Conservation (phyloP, 2,329 filamentous ascomycete genomes). For the Emericellopsis atlantica region DNA sequence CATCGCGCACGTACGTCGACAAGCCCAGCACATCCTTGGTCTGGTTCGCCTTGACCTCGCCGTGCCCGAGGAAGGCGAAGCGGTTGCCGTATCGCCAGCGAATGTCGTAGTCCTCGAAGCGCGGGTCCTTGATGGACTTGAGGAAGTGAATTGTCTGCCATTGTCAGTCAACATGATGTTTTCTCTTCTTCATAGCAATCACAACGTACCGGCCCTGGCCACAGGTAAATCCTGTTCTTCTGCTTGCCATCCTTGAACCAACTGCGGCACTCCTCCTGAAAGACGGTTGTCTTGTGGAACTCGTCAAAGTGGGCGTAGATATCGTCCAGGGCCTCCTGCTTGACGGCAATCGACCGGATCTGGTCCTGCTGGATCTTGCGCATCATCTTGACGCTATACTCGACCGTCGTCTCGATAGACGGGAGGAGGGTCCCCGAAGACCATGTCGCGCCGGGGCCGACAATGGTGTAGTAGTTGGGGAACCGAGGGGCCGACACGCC, state of each 20-base stretch:
- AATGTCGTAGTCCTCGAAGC: constrained; percentile 18
- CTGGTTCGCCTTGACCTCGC: constrained; percentile 28
- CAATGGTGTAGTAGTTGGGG: constrained; percentile 28
- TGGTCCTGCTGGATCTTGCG: constrained; percentile 21
- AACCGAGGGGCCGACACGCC: constrained; percentile 29
- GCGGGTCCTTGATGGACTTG: constrained; percentile 20
- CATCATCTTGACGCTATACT: constrained; percentile 24
- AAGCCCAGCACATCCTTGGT: constrained; percentile 24
- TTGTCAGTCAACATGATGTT: neutral
- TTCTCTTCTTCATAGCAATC: neutral
- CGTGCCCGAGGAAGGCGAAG: constrained; percentile 25
- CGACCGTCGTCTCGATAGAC: constrained; percentile 27
- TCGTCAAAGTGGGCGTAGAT: constrained; percentile 18
- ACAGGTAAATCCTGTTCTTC: constrained; percentile 18
- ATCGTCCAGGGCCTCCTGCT: constrained; percentile 18
- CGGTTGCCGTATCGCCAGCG: constrained; percentile 20
- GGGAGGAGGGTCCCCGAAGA: constrained; percentile 27
- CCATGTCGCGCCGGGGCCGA: constrained; percentile 27
- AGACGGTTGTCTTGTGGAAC: constrained; percentile 19
- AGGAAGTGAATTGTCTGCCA: constrained; percentile 21
- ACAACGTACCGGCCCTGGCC: constrained; percentile 16
- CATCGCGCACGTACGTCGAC: constrained; percentile 28
- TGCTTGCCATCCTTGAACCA: constrained; percentile 21
- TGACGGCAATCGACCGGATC: constrained; percentile 19
- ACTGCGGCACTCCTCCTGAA: constrained; percentile 16